phyloP scores from a whole-genome alignment of 2,329 filamentous ascomycete genomes.

The Phaeoacremonium minimum region DNA sequence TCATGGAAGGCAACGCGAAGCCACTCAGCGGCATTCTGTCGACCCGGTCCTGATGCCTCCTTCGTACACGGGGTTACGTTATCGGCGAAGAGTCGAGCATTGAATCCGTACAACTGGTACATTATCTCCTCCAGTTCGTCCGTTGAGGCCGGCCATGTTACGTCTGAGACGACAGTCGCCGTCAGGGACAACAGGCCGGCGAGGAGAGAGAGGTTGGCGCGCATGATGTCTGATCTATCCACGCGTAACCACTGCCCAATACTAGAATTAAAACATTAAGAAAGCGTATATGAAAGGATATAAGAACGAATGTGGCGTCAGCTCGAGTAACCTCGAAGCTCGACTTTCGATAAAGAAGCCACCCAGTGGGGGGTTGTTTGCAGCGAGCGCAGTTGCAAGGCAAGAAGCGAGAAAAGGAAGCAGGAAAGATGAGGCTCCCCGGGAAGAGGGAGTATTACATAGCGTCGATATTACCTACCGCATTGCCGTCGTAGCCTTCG shows the following conservation, averaged over 20 bases:
- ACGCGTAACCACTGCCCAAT: neutral
- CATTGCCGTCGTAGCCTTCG: neutral
- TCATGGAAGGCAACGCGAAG: slow-evolving; percentile 59
- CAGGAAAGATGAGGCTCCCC: neutral
- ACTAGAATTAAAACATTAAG: neutral
- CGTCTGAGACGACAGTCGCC: slow-evolving; percentile 33
- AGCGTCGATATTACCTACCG: neutral
- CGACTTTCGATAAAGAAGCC: neutral
- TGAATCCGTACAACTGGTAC: slow-evolving; percentile 52
- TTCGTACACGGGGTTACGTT: slow-evolving; percentile 53
- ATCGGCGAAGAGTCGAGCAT: slow-evolving; percentile 49
- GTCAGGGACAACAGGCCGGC: slow-evolving; percentile 24
- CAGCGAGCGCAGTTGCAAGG: neutral
- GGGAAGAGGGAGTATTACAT: neutral
- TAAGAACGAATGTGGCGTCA: neutral
- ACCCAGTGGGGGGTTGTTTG: neutral
- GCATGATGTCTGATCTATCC: neutral
- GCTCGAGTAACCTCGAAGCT: neutral
- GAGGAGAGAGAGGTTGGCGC: neutral
- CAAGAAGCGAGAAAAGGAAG: too few relatives aligned
- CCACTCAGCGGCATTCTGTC: slow-evolving; percentile 58
- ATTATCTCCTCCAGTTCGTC: slow-evolving; percentile 63
- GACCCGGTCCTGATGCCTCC: slow-evolving; percentile 47
- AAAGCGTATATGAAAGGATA: neutral
- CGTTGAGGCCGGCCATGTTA: slow-evolving; percentile 55